These are phyloP conservation scores for Pseudocohnilembus persalinus DNA, from an alignment of 169 alveolate species.

Conservation along the genomic window DNA sequence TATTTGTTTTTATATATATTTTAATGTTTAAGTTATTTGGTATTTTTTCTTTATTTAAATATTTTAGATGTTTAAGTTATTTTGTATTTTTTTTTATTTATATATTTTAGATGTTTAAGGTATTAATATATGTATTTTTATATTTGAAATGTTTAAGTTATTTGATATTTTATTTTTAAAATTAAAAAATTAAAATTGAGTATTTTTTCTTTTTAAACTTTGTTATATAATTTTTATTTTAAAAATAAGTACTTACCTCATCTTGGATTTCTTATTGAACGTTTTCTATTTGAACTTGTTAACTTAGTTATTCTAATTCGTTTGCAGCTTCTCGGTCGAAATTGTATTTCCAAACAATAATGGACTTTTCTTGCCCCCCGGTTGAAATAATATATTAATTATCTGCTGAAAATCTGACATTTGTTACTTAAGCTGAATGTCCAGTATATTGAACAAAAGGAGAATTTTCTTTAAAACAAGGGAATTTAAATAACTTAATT, in stretches of 20 bases:
- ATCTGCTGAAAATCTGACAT: slow-evolving; percentile 43
- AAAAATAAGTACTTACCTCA: slow-evolving; percentile 57
- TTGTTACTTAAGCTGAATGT: slow-evolving; percentile 77
- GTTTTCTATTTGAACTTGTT: neutral
- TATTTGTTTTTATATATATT: too few species aligned
- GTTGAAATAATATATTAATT: slow-evolving; percentile 53
- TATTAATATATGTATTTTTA: too few species aligned
- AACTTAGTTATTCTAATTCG: neutral
- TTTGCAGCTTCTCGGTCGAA: slow-evolving; percentile 2
- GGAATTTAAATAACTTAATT: slow-evolving; percentile 79
- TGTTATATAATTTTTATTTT: too few species aligned
- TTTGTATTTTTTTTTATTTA: too few species aligned
- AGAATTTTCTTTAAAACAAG: slow-evolving; percentile 70
- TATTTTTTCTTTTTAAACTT: too few species aligned
- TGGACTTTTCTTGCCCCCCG: slow-evolving; percentile 76
- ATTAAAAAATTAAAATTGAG: too few species aligned
- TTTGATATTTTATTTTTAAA: too few species aligned
- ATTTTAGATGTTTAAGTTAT: too few species aligned
- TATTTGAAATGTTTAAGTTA: too few species aligned
- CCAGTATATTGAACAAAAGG: slow-evolving; percentile 68
- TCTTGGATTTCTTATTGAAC: slow-evolving; percentile 31
- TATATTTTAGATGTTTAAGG: too few species aligned
- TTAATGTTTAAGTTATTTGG: too few species aligned
- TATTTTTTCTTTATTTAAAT: too few species aligned
- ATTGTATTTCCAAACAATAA: slow-evolving; percentile 70